phyloP scores from a whole-genome alignment of 2,329 filamentous ascomycete species.

The Davidsoniella eucalypti region DNA sequence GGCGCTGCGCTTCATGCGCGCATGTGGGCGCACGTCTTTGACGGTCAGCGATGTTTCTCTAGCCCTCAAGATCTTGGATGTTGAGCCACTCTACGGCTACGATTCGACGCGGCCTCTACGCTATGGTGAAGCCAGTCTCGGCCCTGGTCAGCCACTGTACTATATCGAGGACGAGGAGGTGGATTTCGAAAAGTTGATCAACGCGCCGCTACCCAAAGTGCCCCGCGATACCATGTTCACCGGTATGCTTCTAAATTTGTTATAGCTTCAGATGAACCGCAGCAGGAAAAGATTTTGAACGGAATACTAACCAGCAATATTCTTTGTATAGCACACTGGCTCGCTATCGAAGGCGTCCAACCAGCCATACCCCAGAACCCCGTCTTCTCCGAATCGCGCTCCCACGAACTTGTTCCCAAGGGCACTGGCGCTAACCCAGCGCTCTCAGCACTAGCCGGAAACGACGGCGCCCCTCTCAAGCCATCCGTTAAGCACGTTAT shows the following conservation, averaged over 20 bases:
- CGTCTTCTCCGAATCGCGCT: constrained; percentile 64
- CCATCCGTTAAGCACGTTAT: constrained; percentile 91
- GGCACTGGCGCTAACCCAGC: constrained; percentile 73
- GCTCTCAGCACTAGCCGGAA: constrained; percentile 51
- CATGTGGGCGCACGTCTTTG: constrained; percentile 68
- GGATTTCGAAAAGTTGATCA: constrained; percentile 97
- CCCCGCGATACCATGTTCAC: constrained; percentile 87
- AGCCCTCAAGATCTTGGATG: constrained; percentile 70
- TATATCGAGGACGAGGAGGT: constrained; percentile 98
- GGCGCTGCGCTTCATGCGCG: constrained; percentile 90
- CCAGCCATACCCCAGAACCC: constrained; percentile 95
- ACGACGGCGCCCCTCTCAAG: constrained; percentile 41
- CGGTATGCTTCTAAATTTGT: constrained; percentile 31
- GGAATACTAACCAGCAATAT: constrained; percentile 12
- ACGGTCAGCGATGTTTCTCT: constrained; percentile 81
- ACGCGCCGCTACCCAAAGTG: constrained; percentile 86
- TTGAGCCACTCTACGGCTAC: constrained; percentile 92
- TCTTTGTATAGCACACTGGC: constrained; percentile 62
- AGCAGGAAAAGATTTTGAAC: no score
- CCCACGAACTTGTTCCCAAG: constrained; percentile 76
- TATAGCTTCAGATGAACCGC: constrained; percentile 3
- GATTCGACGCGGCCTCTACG: constrained; percentile 77
- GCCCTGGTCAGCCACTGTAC: constrained; percentile 84
- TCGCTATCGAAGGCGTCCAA: constrained; percentile 93
- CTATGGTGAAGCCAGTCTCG: constrained; percentile 86